phyloP scores from a whole-genome alignment of 352 stramenopile genomes.

The Globisporangium alternatum region DNA sequence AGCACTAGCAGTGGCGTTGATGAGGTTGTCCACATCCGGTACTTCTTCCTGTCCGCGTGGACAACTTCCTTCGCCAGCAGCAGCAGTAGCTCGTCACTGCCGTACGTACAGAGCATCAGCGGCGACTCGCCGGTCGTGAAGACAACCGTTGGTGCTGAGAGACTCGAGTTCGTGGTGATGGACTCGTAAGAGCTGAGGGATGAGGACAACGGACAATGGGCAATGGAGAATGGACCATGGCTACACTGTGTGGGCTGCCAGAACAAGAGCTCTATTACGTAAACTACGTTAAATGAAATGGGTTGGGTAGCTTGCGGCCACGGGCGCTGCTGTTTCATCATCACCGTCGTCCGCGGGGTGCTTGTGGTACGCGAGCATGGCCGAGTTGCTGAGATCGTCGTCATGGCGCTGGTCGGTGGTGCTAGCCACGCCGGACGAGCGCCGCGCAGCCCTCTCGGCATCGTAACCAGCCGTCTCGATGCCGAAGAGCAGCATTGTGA shows the following conservation, averaged over 20 bases:
- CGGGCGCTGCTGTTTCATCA: no score
- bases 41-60: slow-evolving; percentile 1
- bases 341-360: background rate
- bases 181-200: background rate
- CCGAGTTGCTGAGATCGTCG: background rate
- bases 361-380: background rate
- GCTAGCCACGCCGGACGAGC: background rate
- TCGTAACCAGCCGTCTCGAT: slow-evolving; percentile 8
- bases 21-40: background rate
- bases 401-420: background rate
- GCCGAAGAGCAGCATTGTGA: slow-evolving; percentile 4
- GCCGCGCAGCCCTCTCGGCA: slow-evolving; percentile 1
- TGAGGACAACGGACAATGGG: no score
- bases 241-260: no score
- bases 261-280: no score
- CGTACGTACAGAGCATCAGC: background rate
- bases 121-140: background rate
- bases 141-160: background rate
- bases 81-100: background rate
- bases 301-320: background rate
- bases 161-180: background rate
- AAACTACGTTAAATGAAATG: background rate
- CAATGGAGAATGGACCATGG: no score
- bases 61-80: background rate
- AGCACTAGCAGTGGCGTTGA: no score